Evolutionary conservation across 1,284 basidiomycete genomes (phyloP).

Genomic region (Microbotryomycetes sp.): DNA sequence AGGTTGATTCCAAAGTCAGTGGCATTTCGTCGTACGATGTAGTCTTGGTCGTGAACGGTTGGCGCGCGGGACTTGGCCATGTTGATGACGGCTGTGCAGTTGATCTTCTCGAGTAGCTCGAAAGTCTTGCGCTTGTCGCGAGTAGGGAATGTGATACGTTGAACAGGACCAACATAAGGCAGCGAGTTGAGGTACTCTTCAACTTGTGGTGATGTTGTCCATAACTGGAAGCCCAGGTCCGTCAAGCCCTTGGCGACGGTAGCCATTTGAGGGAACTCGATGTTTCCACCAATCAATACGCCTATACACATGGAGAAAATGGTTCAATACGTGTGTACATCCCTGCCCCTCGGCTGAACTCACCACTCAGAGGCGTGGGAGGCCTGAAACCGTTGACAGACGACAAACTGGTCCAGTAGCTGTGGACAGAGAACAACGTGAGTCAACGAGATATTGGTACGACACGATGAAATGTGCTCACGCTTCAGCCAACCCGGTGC

Average conservation of each 20-base stretch:
- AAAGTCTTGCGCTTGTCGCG: slow-evolving; percentile 94
- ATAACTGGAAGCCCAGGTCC: slow-evolving; percentile 84
- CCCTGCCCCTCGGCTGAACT: too few species aligned
- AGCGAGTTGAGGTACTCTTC: slow-evolving; percentile 78
- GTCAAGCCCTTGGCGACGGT: slow-evolving; percentile 68
- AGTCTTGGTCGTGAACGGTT: slow-evolving; percentile 84
- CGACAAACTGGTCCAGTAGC: slow-evolving; percentile 52
- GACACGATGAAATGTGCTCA: slow-evolving; percentile 49
- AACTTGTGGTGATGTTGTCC: slow-evolving; percentile 72
- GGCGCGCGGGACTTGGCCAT: slow-evolving; percentile 74
- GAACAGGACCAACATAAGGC: slow-evolving; percentile 64
- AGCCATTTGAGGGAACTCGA: slow-evolving; percentile 71
- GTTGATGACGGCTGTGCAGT: slow-evolving; percentile 94
- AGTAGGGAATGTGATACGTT: slow-evolving; percentile 92
- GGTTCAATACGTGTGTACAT: too few species aligned
- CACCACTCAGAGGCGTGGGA: slow-evolving; percentile 68
- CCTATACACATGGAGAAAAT: too few species aligned
- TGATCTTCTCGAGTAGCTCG: slow-evolving; percentile 83
- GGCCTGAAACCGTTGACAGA: slow-evolving; percentile 87
- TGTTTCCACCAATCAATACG: slow-evolving; percentile 83
- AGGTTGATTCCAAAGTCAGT: slow-evolving; percentile 56
- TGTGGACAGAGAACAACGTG: too few species aligned
- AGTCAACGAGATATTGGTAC: too few species aligned
- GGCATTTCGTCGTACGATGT: slow-evolving; percentile 70
- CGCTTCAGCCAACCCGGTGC: slow-evolving; percentile 87